phyloP scores from a whole-genome alignment of 768 basidiomycete genomes.

The Collybia nuda region DNA sequence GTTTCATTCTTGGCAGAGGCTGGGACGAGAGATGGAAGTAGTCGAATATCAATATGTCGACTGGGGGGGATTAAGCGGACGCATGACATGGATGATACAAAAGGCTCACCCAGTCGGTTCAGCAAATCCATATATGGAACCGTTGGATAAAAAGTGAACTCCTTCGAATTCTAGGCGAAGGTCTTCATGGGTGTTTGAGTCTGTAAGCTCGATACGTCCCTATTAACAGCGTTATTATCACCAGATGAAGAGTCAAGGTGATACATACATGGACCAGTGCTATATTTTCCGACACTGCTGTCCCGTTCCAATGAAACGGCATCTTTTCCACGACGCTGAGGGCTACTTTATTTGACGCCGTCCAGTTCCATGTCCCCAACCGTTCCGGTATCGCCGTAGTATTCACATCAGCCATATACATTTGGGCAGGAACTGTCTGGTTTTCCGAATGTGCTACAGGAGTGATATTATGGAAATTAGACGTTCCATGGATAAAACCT shows the following conservation, averaged over 20 bases:
- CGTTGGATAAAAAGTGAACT: conserved; percentile 71
- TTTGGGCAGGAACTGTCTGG: conserved; percentile 40
- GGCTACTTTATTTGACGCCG: conserved; percentile 56
- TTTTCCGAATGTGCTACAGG: conserved; percentile 37
- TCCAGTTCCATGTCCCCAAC: conserved; percentile 71
- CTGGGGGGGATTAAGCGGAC: conserved; percentile 26
- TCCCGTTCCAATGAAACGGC: conserved; percentile 34
- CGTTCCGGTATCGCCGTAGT: conserved; percentile 47
- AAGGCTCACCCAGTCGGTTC: conserved; percentile 55
- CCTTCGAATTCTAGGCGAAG: conserved; percentile 75
- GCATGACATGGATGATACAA: neutral
- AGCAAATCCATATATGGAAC: conserved; percentile 76
- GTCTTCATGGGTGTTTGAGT: conserved; percentile 51
- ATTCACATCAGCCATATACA: conserved; percentile 50
- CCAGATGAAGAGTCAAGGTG: neutral
- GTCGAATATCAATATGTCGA: conserved; percentile 60
- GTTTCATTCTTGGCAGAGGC: conserved; percentile 54
- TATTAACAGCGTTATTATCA: conserved; percentile 21
- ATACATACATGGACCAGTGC: conserved; percentile 67
- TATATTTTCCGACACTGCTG: conserved; percentile 38
- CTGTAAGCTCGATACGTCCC: conserved; percentile 74
- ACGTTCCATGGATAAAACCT: conserved; percentile 70
- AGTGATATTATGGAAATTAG: conserved; percentile 66
- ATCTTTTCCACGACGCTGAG: conserved; percentile 67
- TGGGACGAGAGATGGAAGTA: conserved; percentile 68